These are phyloP conservation scores for Suillus lakei DNA, from an alignment of 768 basidiomycete genomes.

Conservation along the genomic window DNA sequence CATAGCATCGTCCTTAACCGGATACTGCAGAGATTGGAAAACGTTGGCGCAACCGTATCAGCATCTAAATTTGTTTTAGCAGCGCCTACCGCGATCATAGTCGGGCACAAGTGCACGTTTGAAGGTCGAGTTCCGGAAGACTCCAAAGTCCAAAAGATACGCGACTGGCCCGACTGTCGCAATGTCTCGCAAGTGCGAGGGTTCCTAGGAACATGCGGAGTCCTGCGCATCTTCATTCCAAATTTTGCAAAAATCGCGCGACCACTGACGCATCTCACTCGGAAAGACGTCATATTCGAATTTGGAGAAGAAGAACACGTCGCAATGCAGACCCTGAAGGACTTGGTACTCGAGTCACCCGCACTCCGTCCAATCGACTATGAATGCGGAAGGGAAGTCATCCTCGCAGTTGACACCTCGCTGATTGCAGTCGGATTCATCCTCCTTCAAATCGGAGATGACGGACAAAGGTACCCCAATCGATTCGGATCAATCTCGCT, in stretches of 20 bases:
- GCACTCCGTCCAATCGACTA: too few relatives aligned
- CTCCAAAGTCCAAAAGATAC: slow-evolving; percentile 29
- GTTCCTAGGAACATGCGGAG: slow-evolving; percentile 35
- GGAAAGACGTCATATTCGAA: too few relatives aligned
- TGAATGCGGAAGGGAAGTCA: too few relatives aligned
- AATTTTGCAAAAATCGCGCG: slow-evolving; percentile 26
- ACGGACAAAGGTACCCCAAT: too few relatives aligned
- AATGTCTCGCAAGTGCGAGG: too few relatives aligned
- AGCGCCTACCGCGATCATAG: slow-evolving; percentile 27
- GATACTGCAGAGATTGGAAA: slow-evolving; percentile 42
- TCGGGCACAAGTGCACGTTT: slow-evolving; percentile 45
- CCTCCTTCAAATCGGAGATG: too few relatives aligned
- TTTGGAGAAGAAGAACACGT: too few relatives aligned
- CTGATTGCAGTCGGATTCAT: too few relatives aligned
- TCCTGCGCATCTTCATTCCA: slow-evolving; percentile 35
- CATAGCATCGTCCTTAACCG: slow-evolving; percentile 41
- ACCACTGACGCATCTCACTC: slow-evolving; percentile 23
- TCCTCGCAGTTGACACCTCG: too few relatives aligned
- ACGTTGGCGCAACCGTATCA: slow-evolving; percentile 42
- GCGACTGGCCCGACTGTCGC: slow-evolving; percentile 35
- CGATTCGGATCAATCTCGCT: too few relatives aligned
- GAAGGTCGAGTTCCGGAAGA: slow-evolving; percentile 38
- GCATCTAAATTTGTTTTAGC: slow-evolving; percentile 40
- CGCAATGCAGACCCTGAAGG: too few relatives aligned
- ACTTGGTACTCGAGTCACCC: too few relatives aligned